Base-by-base conservation (phyloP, 2,329 filamentous ascomycete genomes). In the Aspergillus intermedius region DNA sequence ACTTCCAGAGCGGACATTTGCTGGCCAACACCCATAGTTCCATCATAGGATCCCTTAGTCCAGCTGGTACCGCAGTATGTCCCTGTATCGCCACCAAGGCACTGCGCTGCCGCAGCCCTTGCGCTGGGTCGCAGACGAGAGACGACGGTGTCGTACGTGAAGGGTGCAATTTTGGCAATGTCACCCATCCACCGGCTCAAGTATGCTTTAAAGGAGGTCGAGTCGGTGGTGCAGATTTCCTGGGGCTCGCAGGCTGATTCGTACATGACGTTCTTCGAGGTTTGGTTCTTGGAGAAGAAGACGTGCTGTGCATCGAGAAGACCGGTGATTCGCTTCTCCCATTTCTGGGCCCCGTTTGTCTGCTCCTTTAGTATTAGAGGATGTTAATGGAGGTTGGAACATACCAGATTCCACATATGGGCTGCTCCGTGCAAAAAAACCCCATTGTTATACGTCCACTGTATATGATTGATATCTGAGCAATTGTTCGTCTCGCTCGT, bases 191-290 rank as follows among this genome's bases (percentile, higher is more conserved):
- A 84, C 37, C 81, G 77, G 1, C 76, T 67, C 4, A 84, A 71
- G 56, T 81, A 83, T 12, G 79, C 80, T 67, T 84, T 84, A 74
- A 84, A 85, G 5, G 75, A 77, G 47, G 72, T 74, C 63, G 82
- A 77, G 52, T 83, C 79, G 23, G 74, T 69, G 59, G 82, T 77
- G 68, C 81, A 84, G 19, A 57, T 69, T 53, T 66, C 58, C 46
- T 66, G 53, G 49, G 55, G 63, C 62, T 84, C 81, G 61, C 82
- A 84, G 5, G 77, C 70, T 21, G 70, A 66, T 61, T 84, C 80
- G 56, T 71, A 77, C 67, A 82, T 75, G 58, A 81, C 65, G 51
- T 74, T 63, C 3, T 15, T 19, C 7, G 37, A 40, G 2, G 37
- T 19, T 22, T 40, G 15, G 13, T 74, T 42, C 17, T 69, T 59